Evolutionary conservation across 2,329 filamentous ascomycete genomes (phyloP), one percentile per base, ranked within the genome.

Genomic region (Ophiocordyceps polyrhachis-furcata): DNA sequence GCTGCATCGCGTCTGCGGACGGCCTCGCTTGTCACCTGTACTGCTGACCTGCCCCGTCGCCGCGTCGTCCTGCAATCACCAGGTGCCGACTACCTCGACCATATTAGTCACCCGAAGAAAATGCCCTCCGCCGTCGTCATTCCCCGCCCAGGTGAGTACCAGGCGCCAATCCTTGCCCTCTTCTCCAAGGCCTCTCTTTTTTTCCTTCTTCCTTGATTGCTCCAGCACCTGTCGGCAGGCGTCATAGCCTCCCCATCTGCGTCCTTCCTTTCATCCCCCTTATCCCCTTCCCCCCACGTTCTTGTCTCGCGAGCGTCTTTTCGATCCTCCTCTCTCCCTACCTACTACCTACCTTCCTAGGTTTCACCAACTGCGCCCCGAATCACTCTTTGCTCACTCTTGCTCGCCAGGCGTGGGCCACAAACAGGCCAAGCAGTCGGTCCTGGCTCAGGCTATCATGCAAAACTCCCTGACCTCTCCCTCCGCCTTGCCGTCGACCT

Each of bases 401-500:
- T 28, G 9, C 25, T 44, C 46, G 47, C 37, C 45, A 61, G 58
- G 58, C 51, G 49, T 53, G 49, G 56, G 56, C 47, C 56, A 53
- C 44, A 56, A 53, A 55, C 61, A 64, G 54, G 58, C 62, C 47
- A 62, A 62, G 47, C 63, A 66, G 46, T 65, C 63, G 43, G 56
- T 56, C 45, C 56, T 67, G 47, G 62, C 63, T 45, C 66, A 66
- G 56, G 57, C 64, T 58, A 64, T 63, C 58, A 68, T 68, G 65
- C 63, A 62, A 59, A 64, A 58, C 52, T 58, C 63, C 51, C 56
- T 62, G 42, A 56, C 57, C 47, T 59, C 57, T 13, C 52, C 58
- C 40, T 52, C 58, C 40, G 56, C 57, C 40, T 56, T 57, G 44
- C 52, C 50, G 23, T 60, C 59, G 51, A 52, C 53, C 43, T 50